Evolutionary conservation across 805 yeast species (phyloP), one percentile per base, ranked within the genome.

Genomic region (Spathaspora hagerdaliae): DNA sequence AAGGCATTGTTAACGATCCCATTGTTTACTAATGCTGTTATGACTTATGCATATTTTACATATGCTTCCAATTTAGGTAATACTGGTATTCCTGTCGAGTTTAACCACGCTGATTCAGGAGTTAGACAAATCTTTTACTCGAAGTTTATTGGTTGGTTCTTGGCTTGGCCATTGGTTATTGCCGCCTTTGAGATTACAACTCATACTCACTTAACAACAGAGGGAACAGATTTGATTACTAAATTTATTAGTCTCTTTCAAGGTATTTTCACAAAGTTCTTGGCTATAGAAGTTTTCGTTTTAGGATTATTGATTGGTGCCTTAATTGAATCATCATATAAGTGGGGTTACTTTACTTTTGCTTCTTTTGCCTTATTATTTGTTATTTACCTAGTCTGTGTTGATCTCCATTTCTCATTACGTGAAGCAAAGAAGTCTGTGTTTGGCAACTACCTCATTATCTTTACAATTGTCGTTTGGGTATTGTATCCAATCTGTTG

Each of bases 301-400:
- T 67, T 82, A 43, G 74, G 79, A 37, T 66, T 78, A 36, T 71
- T 82, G 59, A 73, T 82, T 56, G 87, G 85, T 55, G 49, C 77
- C 15, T 65, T 82, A 51, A 77, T 82, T 48, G 51, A 59, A 31
- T 73, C 84, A 7, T 63, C 78, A 38, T 82, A 82, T 63, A 82
- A 79, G 60, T 82, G 86, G 86, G 88, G 87, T 59, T 82, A 78
- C 68, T 82, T 77, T 63, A 73, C 78, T 6, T 78, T 82, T 59
- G 81, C 77, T 29, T 68, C 69, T 36, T 61, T 62, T 47, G 71
- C 74, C 33, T 65, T 71, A 61, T 50, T 78, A 47, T 65, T 69
- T 44, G 69, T 70, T 14, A 59, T 74, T 41, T 58, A 51, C 38
- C 71, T 74, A 54, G 43, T 68, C 38, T 19, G 38, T 13, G 27